phyloP scores from a whole-genome alignment of 768 basidiomycete species.

The Tricholoma saponaceum region DNA sequence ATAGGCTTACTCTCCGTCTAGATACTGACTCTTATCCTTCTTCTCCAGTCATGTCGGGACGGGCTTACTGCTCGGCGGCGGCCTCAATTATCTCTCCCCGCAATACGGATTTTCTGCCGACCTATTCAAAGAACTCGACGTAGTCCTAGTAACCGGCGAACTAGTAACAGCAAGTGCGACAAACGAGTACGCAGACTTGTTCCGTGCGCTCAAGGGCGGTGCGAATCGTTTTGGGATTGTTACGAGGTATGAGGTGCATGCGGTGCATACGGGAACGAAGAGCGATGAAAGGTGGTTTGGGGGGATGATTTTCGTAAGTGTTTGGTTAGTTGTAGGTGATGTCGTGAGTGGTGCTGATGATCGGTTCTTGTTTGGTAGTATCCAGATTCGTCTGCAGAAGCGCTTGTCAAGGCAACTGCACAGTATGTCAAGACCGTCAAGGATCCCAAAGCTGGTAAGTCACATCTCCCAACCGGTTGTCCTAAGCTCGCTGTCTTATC shows the following conservation, averaged over 20 bases:
- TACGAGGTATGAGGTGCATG: constrained; percentile 36
- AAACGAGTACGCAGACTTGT: constrained; percentile 38
- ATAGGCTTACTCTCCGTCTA: too few species aligned
- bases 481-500: too few species aligned
- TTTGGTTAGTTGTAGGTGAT: not conserved
- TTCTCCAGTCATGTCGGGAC: too few species aligned
- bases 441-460: constrained; percentile 37
- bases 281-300: constrained; percentile 36
- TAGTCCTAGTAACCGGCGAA: constrained; percentile 38
- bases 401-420: constrained; percentile 31
- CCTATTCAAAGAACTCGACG: constrained; percentile 32
- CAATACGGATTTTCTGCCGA: constrained; percentile 39
- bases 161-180: constrained; percentile 37
- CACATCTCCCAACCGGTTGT: too few species aligned
- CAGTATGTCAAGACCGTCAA: constrained; percentile 31
- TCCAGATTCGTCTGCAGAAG: constrained; percentile 33
- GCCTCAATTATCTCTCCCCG: constrained; percentile 35
- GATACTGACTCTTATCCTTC: too few species aligned
- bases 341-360: too few species aligned
- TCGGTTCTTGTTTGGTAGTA: constrained; percentile 27
- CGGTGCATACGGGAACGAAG: constrained; percentile 34
- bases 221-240: constrained; percentile 43
- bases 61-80: too few species aligned
- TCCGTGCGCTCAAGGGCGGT: constrained; percentile 43
- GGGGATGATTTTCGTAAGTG: constrained; percentile 31